Percentiles rank a stretch among this genome's conserved stretches.
phyloP scores from a whole-genome alignment of 2,329 filamentous ascomycete species.

The Colletotrichum coccodes region DNA sequence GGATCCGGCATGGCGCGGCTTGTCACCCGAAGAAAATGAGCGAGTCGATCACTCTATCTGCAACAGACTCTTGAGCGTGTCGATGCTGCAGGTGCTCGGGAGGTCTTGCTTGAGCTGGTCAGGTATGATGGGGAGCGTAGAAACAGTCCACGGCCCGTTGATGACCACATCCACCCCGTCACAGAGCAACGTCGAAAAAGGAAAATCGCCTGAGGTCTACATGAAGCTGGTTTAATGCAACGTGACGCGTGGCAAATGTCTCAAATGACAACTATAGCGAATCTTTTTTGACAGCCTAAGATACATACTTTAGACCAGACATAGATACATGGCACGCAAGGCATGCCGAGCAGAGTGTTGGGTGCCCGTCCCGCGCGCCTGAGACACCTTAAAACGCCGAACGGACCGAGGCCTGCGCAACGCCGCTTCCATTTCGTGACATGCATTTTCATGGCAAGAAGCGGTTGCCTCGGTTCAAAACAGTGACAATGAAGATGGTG shows the following conservation, averaged over 20 bases:
- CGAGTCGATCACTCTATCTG: neutral
- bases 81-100: neutral
- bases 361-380: neutral
- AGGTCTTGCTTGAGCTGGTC: neutral
- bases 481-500: neutral
- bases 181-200: neutral
- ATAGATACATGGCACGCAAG: neutral
- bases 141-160: neutral
- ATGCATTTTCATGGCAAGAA: slow-evolving; percentile 2
- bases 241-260: neutral
- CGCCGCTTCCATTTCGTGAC: slow-evolving; percentile 4
- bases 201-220: neutral
- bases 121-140: neutral
- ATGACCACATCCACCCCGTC: neutral
- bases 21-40: neutral
- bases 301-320: neutral
- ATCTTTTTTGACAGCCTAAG: neutral
- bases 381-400: slow-evolving; percentile 5
- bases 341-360: neutral
- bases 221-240: neutral
- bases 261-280: neutral
- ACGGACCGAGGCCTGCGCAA: neutral
- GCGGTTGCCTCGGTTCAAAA: neutral
- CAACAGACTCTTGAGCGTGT: neutral
- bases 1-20: no score